Conservation (phyloP, 163 green algal genomes). For the Scenedesmus sp. region DNA sequence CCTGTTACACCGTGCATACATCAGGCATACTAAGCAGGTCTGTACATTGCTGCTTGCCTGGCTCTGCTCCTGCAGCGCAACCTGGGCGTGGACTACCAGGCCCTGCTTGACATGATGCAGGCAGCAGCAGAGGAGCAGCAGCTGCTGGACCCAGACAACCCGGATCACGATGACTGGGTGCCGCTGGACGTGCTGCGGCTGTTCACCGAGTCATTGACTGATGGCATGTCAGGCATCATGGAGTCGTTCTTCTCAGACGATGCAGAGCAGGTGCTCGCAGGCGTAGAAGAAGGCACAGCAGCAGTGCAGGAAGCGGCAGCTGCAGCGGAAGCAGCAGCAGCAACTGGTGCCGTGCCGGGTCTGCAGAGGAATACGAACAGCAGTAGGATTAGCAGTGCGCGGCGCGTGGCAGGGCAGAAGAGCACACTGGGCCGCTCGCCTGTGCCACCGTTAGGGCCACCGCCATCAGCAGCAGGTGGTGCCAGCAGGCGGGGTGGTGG, state of each 20-base stretch:
- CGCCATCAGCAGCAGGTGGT: neutral
- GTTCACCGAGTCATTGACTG: slow-evolving; percentile 24
- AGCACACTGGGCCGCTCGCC: neutral
- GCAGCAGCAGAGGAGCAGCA: slow-evolving; percentile 35
- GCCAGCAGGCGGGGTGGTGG: neutral
- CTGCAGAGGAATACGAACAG: neutral
- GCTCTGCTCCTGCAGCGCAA: slow-evolving; percentile 25
- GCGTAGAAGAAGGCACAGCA: neutral
- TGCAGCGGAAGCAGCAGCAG: neutral
- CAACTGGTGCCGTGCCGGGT: neutral
- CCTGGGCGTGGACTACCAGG: slow-evolving; percentile 21
- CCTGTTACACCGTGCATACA: neutral
- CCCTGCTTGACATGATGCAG: slow-evolving; percentile 25
- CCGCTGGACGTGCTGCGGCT: slow-evolving; percentile 29
- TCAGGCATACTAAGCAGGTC: neutral
- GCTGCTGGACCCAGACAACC: slow-evolving; percentile 13
- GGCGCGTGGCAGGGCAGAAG: neutral
- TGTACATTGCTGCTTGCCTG: neutral
- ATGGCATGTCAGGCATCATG: slow-evolving; percentile 43
- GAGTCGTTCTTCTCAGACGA: slow-evolving; percentile 30
- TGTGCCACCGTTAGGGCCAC: neutral
- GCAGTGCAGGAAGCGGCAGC: neutral
- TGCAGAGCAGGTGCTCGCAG: slow-evolving; percentile 13
- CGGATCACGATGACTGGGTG: slow-evolving; percentile 25
- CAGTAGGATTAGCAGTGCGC: neutral